These are phyloP conservation scores for Ramichloridium luteum DNA, from an alignment of 2,329 filamentous ascomycete genomes.

Conservation along the genomic window DNA sequence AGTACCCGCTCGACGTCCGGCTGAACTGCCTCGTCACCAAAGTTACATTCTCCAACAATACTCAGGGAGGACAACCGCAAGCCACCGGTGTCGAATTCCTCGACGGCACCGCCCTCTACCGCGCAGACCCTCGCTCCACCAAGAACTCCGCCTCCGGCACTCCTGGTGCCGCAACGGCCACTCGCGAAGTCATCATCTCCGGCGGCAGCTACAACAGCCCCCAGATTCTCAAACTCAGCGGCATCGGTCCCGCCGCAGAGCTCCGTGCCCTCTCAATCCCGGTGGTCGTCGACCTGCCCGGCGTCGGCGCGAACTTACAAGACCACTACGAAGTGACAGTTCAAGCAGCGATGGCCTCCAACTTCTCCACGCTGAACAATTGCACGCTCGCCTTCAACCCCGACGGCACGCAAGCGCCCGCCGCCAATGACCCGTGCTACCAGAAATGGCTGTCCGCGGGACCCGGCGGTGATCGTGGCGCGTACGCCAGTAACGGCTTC, in stretches of 20 bases:
- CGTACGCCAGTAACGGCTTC: slow-evolving; percentile 40
- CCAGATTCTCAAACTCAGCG: slow-evolving; percentile 41
- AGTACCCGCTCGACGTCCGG: slow-evolving; percentile 12
- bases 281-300: slow-evolving; percentile 34
- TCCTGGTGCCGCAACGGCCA: slow-evolving; percentile 29
- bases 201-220: slow-evolving; percentile 42
- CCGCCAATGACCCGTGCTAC: slow-evolving; percentile 25
- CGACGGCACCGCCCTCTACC: slow-evolving; percentile 26
- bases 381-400: slow-evolving; percentile 23
- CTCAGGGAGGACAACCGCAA: slow-evolving; percentile 1
- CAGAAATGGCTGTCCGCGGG: slow-evolving; percentile 25
- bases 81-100: slow-evolving; percentile 30
- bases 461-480: slow-evolving; percentile 26
- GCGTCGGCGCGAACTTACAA: slow-evolving; percentile 37
- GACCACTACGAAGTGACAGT: slow-evolving; percentile 37
- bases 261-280: slow-evolving; percentile 30
- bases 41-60: slow-evolving; percentile 48
- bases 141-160: slow-evolving; percentile 21
- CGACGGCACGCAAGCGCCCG: slow-evolving; percentile 4
- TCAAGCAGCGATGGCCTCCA: slow-evolving; percentile 26
- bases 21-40: slow-evolving; percentile 54
- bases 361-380: slow-evolving; percentile 22
- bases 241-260: slow-evolving; percentile 37
- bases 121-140: slow-evolving; percentile 24
- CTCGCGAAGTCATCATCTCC: slow-evolving; percentile 22